Evolutionary conservation across 305 asterid genomes (phyloP).

Genomic region (Solanum hybrid): DNA sequence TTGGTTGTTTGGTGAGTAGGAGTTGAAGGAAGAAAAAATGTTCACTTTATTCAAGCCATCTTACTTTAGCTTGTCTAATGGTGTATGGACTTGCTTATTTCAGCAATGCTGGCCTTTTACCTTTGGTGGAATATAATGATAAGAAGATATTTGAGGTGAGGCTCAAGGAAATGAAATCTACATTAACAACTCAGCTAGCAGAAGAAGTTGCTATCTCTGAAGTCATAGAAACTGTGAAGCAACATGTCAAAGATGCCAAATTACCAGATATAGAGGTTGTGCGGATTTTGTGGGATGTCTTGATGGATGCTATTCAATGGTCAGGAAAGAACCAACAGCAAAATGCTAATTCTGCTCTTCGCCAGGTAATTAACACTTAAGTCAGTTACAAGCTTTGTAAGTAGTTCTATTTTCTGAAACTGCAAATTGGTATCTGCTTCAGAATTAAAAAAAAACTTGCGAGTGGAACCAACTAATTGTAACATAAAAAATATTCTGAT

Average conservation of each 20-base stretch:
- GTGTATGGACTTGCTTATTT: constrained; percentile 4
- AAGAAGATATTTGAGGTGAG: constrained; percentile 86
- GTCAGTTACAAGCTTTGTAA: neutral
- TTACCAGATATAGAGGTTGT: constrained; percentile 87
- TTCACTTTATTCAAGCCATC: neutral
- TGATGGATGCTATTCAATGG: constrained; percentile 99
- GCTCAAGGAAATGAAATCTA: constrained; percentile 87
- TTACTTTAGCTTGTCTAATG: neutral
- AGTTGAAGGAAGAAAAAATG: neutral
- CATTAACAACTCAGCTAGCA: constrained; percentile 71
- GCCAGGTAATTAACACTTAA: constrained; percentile 50
- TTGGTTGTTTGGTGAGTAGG: neutral
- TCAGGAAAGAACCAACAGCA: constrained; percentile 98
- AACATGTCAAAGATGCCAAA: constrained; percentile 87
- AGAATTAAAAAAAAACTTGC: neutral
- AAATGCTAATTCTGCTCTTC: constrained; percentile 83
- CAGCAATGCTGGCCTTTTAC: constrained; percentile 82
- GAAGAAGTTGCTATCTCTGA: constrained; percentile 84
- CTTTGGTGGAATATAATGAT: constrained; percentile 77
- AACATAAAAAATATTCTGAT: neutral
- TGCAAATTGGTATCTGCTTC: neutral
- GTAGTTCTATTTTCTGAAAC: neutral
- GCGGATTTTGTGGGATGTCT: constrained; percentile 86
- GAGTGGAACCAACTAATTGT: neutral
- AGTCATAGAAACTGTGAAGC: constrained; percentile 93